Base-by-base conservation (phyloP, 2,329 filamentous ascomycete genomes). In the Fusarium clavum region DNA sequence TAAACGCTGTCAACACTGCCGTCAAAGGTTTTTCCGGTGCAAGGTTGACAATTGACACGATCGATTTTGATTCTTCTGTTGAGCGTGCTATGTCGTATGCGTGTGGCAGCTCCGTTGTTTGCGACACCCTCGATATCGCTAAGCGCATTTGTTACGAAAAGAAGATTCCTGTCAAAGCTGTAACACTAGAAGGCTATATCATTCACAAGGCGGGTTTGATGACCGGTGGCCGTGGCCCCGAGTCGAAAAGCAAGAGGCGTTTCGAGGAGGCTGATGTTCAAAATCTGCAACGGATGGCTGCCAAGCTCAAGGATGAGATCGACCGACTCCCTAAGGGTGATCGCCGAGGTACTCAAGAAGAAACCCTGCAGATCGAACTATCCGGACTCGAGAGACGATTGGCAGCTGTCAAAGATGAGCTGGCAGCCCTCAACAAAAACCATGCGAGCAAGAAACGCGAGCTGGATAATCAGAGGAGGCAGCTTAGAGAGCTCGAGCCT, bases 141-240 rank as follows among this genome's bases (percentile, higher is more conserved):
- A 97, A 97, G 79, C 88, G 95, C 61, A 90, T 99, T 47, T 94
- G 94, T 77, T 98, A 97, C 77, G 90, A 92, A 61, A 91, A 90
- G 69, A 91, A 88, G 32, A 91, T 98, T 32, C 92, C 94, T 63
- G 94, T 97, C 56, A 98, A 98, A 80, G 94, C 95, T 8, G 95
- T 99, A 14, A 97, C 94, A 1, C 81, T 98, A 14, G 94, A 98
- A 77, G 96, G 96, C n/a, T 95, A 92, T 57, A 92, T 99, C 65
- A 98, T 99, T 70, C 94, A 97, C 83, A 98, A 98, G 79, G 94
- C 93, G 47, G 96, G 96, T 76, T 86, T 97, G 56, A 98, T 99
- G 92, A 98, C 96, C 51, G 96, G 96, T 85, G 96, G 96, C 71
- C 92, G 94, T 67, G 91, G 94, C 30, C 91, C 90, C 2, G 89